Percentiles rank a stretch among this genome's conserved stretches.
Evolutionary conservation across 805 yeast species (phyloP).

Genomic region (Kodamaea neixiangensis): DNA sequence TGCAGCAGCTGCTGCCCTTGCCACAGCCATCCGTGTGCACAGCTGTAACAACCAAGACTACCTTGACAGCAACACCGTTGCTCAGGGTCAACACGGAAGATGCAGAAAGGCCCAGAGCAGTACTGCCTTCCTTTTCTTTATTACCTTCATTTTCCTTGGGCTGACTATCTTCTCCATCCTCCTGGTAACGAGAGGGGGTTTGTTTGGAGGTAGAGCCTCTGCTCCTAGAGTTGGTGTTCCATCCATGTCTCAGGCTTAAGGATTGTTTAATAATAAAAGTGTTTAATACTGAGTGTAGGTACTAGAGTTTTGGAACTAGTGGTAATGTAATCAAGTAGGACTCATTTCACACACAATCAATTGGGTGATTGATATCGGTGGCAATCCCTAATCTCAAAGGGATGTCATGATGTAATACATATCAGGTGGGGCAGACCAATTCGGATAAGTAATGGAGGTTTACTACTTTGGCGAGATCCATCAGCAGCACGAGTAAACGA

Average conservation of each 20-base stretch:
- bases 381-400: background rate
- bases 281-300: background rate
- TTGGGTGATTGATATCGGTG: background rate
- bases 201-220: slow-evolving; percentile 37
- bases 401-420: background rate
- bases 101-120: slow-evolving; percentile 95
- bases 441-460: background rate
- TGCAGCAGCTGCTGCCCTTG: slow-evolving; percentile 92
- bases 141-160: slow-evolving; percentile 72
- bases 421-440: background rate
- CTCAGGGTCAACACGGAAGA: slow-evolving; percentile 78
- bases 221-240: slow-evolving; percentile 83
- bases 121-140: slow-evolving; percentile 80
- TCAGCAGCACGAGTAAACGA: no score
- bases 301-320: background rate
- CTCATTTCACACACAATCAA: background rate
- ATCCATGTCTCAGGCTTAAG: slow-evolving; percentile 72
- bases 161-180: slow-evolving; percentile 62
- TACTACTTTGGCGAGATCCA: background rate
- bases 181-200: slow-evolving; percentile 55
- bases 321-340: no score
- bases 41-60: slow-evolving; percentile 74
- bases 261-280: slow-evolving; percentile 4
- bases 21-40: slow-evolving; percentile 85
- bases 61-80: slow-evolving; percentile 62